These are phyloP conservation scores for Cercospora sp. DNA, from an alignment of 2,329 filamentous ascomycete species.

Conservation along the genomic window DNA sequence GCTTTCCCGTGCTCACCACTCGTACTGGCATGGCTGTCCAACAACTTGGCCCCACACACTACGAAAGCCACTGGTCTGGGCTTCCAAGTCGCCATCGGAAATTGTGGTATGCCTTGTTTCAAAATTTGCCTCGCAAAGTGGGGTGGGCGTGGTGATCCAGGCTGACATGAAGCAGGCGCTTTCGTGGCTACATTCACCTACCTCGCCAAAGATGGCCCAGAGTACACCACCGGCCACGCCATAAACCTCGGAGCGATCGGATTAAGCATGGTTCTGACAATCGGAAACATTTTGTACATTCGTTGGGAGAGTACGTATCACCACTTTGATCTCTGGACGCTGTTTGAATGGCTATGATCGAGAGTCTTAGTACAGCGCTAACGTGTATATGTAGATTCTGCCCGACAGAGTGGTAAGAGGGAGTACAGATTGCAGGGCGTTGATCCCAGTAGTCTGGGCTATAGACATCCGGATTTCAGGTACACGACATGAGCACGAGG, in stretches of 20 bases:
- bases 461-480: slow-evolving; percentile 45
- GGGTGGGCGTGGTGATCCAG: neutral
- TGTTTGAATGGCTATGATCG: slow-evolving; percentile 8
- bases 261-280: slow-evolving; percentile 38
- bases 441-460: slow-evolving; percentile 40
- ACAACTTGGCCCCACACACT: slow-evolving; percentile 49
- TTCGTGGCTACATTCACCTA: slow-evolving; percentile 51
- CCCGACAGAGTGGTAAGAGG: slow-evolving; percentile 42
- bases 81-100: slow-evolving; percentile 45
- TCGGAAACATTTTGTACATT: slow-evolving; percentile 42
- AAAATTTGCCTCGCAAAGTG: neutral
- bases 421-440: slow-evolving; percentile 40
- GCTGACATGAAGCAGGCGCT: slow-evolving; percentile 31
- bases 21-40: slow-evolving; percentile 44
- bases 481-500: slow-evolving; percentile 35
- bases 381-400: slow-evolving; percentile 17
- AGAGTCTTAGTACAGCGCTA: neutral
- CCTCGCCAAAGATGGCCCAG: slow-evolving; percentile 45
- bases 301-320: slow-evolving; percentile 43
- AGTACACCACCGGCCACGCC: slow-evolving; percentile 45
- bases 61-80: slow-evolving; percentile 47
- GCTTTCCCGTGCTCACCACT: slow-evolving; percentile 38
- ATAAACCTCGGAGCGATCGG: slow-evolving; percentile 46
- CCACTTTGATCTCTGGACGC: neutral
- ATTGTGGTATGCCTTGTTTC: slow-evolving; percentile 33